Evolutionary conservation across 2,329 filamentous ascomycete genomes (phyloP).

Genomic region (Alternaria consortialis): DNA sequence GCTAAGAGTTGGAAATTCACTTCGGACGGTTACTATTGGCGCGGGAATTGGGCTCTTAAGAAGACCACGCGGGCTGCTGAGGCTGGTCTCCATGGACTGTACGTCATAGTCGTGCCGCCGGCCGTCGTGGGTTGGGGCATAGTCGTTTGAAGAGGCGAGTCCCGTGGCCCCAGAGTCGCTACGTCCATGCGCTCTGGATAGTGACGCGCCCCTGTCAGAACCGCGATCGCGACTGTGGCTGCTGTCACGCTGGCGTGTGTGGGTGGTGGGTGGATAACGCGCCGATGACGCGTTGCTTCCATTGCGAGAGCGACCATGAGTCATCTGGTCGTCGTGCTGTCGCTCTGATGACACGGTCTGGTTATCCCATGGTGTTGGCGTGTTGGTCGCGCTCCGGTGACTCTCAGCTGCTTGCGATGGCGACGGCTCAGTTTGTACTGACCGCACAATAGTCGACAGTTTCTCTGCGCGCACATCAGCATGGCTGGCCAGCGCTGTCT

Average conservation of each 20-base stretch:
- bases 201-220: constrained; percentile 51
- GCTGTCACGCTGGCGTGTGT: constrained; percentile 47
- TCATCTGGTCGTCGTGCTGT: constrained; percentile 56
- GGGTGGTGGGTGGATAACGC: constrained; percentile 39
- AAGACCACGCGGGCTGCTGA: constrained; percentile 74
- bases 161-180: constrained; percentile 81
- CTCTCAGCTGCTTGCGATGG: constrained; percentile 29
- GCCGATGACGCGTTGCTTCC: constrained; percentile 47
- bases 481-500: constrained; percentile 16
- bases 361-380: constrained; percentile 75
- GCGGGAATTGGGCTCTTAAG: constrained; percentile 88
- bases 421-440: constrained; percentile 72
- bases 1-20: constrained; percentile 94
- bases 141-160: constrained; percentile 78
- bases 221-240: constrained; percentile 51
- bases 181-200: constrained; percentile 67
- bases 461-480: constrained; percentile 72
- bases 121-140: constrained; percentile 76
- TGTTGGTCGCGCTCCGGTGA: constrained; percentile 61
- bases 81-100: constrained; percentile 90
- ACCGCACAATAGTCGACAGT: constrained; percentile 90
- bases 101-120: constrained; percentile 94
- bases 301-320: constrained; percentile 42
- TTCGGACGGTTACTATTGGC: constrained; percentile 91
- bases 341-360: constrained; percentile 49